Conservation (phyloP, 2,329 filamentous ascomycete genomes). For the Arthrinium puccinioides region DNA sequence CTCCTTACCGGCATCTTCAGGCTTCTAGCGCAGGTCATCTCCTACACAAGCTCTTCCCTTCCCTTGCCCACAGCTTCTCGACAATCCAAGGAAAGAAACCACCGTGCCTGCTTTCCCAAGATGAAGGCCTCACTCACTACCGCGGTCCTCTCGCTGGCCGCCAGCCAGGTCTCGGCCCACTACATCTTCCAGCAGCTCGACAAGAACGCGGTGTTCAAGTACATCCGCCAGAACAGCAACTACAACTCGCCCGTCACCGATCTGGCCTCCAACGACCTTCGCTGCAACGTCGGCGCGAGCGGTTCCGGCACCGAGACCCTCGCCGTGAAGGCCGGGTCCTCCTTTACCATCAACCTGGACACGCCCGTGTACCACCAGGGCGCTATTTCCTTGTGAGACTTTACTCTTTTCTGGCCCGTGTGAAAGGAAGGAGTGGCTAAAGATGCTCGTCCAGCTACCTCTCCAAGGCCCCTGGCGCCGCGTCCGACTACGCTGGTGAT, state of each 20-base stretch:
- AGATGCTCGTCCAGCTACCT: conserved; percentile 23
- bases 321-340: conserved; percentile 27
- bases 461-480: conserved; percentile 29
- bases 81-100: no score
- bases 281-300: conserved; percentile 31
- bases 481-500: conserved; percentile 28
- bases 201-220: conserved; percentile 26
- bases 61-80: no score
- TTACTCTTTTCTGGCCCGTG: background rate
- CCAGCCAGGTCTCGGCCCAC: conserved; percentile 26
- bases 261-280: conserved; percentile 29
- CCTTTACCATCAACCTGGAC: conserved; percentile 31
- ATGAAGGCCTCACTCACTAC: conserved; percentile 25
- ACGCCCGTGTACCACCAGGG: conserved; percentile 36
- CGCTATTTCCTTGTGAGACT: conserved; percentile 27
- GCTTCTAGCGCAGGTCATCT: no score
- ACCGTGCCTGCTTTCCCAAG: no score
- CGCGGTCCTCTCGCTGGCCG: conserved; percentile 20
- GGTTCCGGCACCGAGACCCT: conserved; percentile 26
- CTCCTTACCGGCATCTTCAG: no score
- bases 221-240: conserved; percentile 40
- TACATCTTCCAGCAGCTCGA: conserved; percentile 34
- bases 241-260: conserved; percentile 39
- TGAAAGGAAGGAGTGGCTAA: no score
- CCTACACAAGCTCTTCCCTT: no score